Evolutionary conservation across 768 basidiomycete genomes (phyloP).

Genomic region (Inosperma sp.): DNA sequence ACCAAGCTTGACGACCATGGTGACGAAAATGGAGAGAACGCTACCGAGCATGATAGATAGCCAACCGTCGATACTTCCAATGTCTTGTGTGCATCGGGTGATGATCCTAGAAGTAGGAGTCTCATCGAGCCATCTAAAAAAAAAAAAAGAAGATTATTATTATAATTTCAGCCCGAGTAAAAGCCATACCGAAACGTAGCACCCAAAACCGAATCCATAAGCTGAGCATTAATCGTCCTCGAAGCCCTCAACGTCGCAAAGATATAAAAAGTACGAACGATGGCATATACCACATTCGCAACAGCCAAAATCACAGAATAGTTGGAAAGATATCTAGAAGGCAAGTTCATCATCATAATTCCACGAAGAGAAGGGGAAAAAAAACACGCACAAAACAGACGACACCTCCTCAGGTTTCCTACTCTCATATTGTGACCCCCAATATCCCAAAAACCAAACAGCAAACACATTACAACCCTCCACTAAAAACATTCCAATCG

Average conservation of each 20-base stretch:
- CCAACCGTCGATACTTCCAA: slow-evolving; percentile 50
- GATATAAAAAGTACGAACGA: slow-evolving; percentile 38
- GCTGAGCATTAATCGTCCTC: slow-evolving; percentile 44
- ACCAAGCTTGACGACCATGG: slow-evolving; percentile 40
- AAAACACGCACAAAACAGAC: neutral
- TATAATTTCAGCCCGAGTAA: neutral
- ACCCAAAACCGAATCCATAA: slow-evolving; percentile 51
- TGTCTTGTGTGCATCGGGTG: slow-evolving; percentile 63
- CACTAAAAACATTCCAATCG: slow-evolving; percentile 24
- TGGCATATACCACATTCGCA: slow-evolving; percentile 25
- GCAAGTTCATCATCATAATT: neutral
- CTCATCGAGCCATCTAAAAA: slow-evolving; percentile 44
- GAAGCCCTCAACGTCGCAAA: slow-evolving; percentile 51
- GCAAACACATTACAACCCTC: slow-evolving; percentile 29
- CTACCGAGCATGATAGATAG: slow-evolving; percentile 27
- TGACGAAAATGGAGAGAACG: slow-evolving; percentile 27
- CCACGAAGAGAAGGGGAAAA: neutral
- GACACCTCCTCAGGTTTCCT: slow-evolving; percentile 4
- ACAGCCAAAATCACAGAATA: neutral
- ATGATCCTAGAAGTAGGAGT: slow-evolving; percentile 53
- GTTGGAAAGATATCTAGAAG: neutral
- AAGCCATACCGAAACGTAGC: slow-evolving; percentile 52
- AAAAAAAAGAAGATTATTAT: neutral
- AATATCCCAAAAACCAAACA: slow-evolving; percentile 40
- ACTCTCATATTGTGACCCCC: slow-evolving; percentile 10